Percentiles rank a stretch among this genome's conserved stretches.
These are phyloP conservation scores for Yarrowia galli DNA, from an alignment of 1,139 yeast genomes.

Conservation along the genomic window DNA sequence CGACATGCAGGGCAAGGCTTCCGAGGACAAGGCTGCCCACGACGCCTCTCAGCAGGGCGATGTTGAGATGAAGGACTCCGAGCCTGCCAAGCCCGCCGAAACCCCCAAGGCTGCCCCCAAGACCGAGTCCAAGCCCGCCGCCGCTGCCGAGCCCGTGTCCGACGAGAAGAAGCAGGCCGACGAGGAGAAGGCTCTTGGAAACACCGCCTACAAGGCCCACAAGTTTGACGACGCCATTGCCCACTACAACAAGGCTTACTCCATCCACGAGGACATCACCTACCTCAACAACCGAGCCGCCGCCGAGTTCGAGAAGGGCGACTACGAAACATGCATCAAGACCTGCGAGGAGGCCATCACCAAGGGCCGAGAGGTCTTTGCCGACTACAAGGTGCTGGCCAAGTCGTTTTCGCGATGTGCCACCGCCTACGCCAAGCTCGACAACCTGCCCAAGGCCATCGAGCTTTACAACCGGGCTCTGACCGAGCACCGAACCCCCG, in stretches of 20 bases:
- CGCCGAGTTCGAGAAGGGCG: conserved; percentile 96
- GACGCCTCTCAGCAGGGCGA: conserved; percentile 46
- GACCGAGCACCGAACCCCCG: conserved; percentile 98
- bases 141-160: conserved; percentile 49
- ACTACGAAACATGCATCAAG: conserved; percentile 78
- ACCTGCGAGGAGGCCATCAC: conserved; percentile 87
- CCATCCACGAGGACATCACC: conserved; percentile 80
- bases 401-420: conserved; percentile 95
- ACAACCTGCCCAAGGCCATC: conserved; percentile 74
- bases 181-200: conserved; percentile 83
- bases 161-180: conserved; percentile 65
- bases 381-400: conserved; percentile 91
- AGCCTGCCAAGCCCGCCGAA: conserved; percentile 42
- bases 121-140: conserved; percentile 47
- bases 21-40: conserved; percentile 40
- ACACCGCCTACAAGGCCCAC: conserved; percentile 81
- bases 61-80: conserved; percentile 40
- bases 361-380: conserved; percentile 85
- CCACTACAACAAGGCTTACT: conserved; percentile 87
- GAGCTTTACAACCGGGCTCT: conserved; percentile 86
- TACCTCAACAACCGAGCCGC: conserved; percentile 97
- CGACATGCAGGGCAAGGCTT: conserved; percentile 45
- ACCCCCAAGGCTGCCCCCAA: conserved; percentile 45
- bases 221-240: conserved; percentile 93
- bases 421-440: conserved; percentile 76